Base-by-base conservation (phyloP, 176 grass and related monocot genomes). In the Paspalum notatum region DNA sequence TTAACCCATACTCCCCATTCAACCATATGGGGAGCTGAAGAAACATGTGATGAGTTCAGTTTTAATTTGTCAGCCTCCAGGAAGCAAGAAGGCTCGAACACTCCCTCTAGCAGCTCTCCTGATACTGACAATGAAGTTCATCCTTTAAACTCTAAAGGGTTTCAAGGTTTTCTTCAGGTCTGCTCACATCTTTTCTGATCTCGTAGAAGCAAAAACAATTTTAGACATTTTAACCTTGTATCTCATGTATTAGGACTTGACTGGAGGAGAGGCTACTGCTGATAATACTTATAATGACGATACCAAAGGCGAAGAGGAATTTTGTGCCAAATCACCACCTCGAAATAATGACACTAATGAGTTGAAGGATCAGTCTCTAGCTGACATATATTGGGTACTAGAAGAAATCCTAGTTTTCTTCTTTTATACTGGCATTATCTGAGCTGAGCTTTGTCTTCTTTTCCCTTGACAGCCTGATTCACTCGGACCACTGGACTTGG, bases 41-140 rank as follows among this genome's bases (percentile, higher is more conserved):
- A 99, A 86, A 96, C 97, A 24, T 92, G 97, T 74, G 97, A 99
- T 78, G 89, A 76, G 70, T 99, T 99, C 83, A 87, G 84, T 62
- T 99, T 94, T 84, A 69, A 73, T 60, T 58, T 81, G 45, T 56
- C 56, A 64, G 57, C 67, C 66, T 47, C 67, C 64, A 75, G 62
- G 71, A 86, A 88, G 61, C 80, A 79, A 65, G 76, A 91, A 72
- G 57, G 76, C 55, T 72, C 75, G 71, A 89, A 91, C 9, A 73
- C 67, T 85, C 69, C 88, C n/a, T 50, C 76, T 51, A 84, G 79
- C 58, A 84, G 75, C 66, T 77, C 76, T 69, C 62, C 67, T 75
- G 63, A 68, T 25, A 77, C 64, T 1, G 65, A 74, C 40, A 87
- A 85, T 67, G 85, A 89, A 76, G 37, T 68, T 75, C 53, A 25